phyloP scores from a whole-genome alignment of 495 filamentous ascomycete species.

The Penicillium canescens region DNA sequence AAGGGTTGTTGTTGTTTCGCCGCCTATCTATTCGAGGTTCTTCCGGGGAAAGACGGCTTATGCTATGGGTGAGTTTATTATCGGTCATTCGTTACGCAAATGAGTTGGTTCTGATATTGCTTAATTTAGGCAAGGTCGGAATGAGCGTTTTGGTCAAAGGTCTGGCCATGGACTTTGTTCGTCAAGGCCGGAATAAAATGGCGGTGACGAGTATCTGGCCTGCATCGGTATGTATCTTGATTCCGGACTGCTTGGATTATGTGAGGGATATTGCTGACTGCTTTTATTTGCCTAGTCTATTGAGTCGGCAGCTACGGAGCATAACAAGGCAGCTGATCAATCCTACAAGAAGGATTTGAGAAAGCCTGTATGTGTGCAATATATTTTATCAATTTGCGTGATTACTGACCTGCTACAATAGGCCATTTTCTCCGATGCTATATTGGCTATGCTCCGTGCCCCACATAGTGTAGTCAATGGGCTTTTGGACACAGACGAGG shows the following conservation, averaged over 20 bases:
- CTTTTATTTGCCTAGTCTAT: conserved; percentile 48
- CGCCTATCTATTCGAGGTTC: conserved; percentile 83
- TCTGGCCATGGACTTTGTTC: conserved; percentile 77
- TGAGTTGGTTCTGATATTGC: neutral
- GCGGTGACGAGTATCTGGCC: conserved; percentile 84
- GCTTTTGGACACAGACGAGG: conserved; percentile 73
- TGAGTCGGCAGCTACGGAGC: conserved; percentile 69
- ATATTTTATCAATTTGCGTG: neutral
- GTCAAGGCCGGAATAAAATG: conserved; percentile 66
- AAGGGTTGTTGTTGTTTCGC: conserved; percentile 76
- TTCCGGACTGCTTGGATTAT: neutral
- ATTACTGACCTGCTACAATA: conserved; percentile 9
- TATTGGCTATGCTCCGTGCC: conserved; percentile 70
- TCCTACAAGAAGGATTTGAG: conserved; percentile 55
- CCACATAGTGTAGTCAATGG: conserved; percentile 67
- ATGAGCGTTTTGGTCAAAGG: conserved; percentile 85
- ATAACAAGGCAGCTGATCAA: conserved; percentile 37
- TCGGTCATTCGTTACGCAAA: neutral
- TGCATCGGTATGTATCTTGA: conserved; percentile 55
- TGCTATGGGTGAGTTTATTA: conserved; percentile 62
- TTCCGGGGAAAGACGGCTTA: conserved; percentile 87
- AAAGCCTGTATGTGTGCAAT: conserved; percentile 49
- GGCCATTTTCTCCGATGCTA: conserved; percentile 78
- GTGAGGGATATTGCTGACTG: conserved; percentile 8
- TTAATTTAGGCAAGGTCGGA: conserved; percentile 61